Percentiles rank a stretch among this genome's conserved stretches.
Evolutionary conservation across 768 basidiomycete genomes (phyloP).

Genomic region (Agaricus blazei): DNA sequence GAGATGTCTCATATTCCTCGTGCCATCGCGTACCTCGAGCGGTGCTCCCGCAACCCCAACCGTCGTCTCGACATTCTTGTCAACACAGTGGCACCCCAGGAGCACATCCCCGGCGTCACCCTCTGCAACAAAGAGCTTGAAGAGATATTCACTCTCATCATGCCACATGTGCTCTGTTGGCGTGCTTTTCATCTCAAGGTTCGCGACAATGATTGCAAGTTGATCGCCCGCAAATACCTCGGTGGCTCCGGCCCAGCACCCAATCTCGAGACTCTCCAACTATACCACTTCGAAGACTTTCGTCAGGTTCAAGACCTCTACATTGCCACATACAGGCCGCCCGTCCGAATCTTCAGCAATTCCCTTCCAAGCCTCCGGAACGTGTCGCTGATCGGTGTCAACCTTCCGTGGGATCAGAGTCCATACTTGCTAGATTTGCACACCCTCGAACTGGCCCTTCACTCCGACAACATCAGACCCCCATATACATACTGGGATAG

Average conservation of each 20-base stretch:
- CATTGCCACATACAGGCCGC: slow-evolving; percentile 51
- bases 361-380: slow-evolving; percentile 45
- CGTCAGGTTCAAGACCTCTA: slow-evolving; percentile 44
- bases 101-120: slow-evolving; percentile 44
- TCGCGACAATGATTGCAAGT: slow-evolving; percentile 55
- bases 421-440: slow-evolving; percentile 46
- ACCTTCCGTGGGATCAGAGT: slow-evolving; percentile 51
- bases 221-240: slow-evolving; percentile 43
- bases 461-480: slow-evolving; percentile 54
- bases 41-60: slow-evolving; percentile 21
- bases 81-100: slow-evolving; percentile 46
- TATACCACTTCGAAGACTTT: slow-evolving; percentile 64
- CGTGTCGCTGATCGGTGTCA: slow-evolving; percentile 61
- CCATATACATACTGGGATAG: slow-evolving; percentile 48
- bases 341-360: slow-evolving; percentile 54
- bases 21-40: slow-evolving; percentile 38
- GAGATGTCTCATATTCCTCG: slow-evolving; percentile 44
- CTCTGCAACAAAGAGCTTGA: slow-evolving; percentile 48
- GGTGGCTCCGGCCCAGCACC: slow-evolving; percentile 48
- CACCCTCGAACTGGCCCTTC: slow-evolving; percentile 54
- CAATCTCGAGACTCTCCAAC: slow-evolving; percentile 52
- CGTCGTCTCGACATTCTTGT: slow-evolving; percentile 49
- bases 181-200: slow-evolving; percentile 57
- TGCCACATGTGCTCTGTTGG: slow-evolving; percentile 47
- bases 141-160: slow-evolving; percentile 37